phyloP scores from a whole-genome alignment of 2,329 filamentous ascomycete species.

The Zymoseptoria tritici region DNA sequence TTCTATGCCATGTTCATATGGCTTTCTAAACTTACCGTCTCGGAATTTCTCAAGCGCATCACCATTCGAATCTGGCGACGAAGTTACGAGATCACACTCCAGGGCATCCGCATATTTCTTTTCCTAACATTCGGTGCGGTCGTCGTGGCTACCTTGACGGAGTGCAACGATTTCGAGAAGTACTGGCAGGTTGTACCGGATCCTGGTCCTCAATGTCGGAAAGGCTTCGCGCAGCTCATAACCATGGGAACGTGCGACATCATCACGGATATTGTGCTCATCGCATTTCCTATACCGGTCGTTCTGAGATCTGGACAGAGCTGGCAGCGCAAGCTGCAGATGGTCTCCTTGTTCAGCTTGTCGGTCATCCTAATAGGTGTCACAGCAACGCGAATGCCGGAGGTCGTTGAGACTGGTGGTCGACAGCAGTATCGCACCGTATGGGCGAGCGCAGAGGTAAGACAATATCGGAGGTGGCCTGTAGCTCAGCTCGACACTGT shows the following conservation, averaged over 20 bases:
- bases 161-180: slow-evolving; percentile 60
- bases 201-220: slow-evolving; percentile 75
- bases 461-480: too few relatives aligned
- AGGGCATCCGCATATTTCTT: slow-evolving; percentile 67
- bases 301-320: slow-evolving; percentile 73
- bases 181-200: slow-evolving; percentile 61
- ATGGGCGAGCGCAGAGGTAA: slow-evolving; percentile 69
- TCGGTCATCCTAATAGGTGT: slow-evolving; percentile 73
- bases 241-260: slow-evolving; percentile 88
- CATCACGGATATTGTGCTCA: slow-evolving; percentile 77
- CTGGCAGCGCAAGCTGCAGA: slow-evolving; percentile 67
- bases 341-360: slow-evolving; percentile 74
- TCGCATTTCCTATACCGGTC: slow-evolving; percentile 83
- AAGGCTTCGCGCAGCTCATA: slow-evolving; percentile 78
- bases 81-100: slow-evolving; percentile 64
- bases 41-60: slow-evolving; percentile 83
- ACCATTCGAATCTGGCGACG: slow-evolving; percentile 74
- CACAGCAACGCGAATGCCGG: slow-evolving; percentile 70
- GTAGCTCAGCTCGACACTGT: too few relatives aligned
- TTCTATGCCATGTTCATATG: slow-evolving; percentile 88
- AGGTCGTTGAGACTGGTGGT: slow-evolving; percentile 63
- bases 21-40: slow-evolving; percentile 82
- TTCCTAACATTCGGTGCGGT: slow-evolving; percentile 72
- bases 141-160: slow-evolving; percentile 69
- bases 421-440: slow-evolving; percentile 82